Conservation (phyloP, 768 basidiomycete species). For the Tricholoma flavovirens region DNA sequence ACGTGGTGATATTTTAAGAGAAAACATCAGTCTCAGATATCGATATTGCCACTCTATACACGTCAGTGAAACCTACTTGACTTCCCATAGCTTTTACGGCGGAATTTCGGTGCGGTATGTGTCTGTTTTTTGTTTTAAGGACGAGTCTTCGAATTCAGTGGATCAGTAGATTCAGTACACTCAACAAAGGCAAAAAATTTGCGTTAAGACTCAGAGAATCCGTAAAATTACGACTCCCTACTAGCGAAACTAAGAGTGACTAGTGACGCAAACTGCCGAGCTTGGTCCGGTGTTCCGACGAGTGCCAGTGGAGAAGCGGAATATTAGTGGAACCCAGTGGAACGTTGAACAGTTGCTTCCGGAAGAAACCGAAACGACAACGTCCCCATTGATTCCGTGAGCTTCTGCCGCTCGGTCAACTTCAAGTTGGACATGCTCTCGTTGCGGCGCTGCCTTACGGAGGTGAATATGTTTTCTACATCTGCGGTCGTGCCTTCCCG, state of each 20-base stretch:
- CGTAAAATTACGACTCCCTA: not conserved
- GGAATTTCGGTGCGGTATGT: not conserved
- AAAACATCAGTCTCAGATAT: not conserved
- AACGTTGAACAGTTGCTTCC: no score
- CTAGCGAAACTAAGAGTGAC: not conserved
- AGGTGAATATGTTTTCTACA: not conserved
- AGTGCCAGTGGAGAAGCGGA: no score
- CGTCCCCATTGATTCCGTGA: not conserved
- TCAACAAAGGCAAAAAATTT: no score
- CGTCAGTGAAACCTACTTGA: no score
- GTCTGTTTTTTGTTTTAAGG: not conserved
- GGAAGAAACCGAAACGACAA: not conserved
- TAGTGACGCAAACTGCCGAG: not conserved
- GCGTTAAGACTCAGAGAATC: no score
- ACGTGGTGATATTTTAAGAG: not conserved
- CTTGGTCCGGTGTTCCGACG: not conserved
- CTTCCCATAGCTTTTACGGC: not conserved
- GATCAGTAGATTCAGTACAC: no score
- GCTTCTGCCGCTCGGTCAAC: not conserved
- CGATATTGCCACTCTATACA: not conserved
- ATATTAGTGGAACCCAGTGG: no score
- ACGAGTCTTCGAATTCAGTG: not conserved
- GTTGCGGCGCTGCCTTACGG: not conserved
- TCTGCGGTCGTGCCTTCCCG: not conserved
- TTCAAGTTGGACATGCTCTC: no score